Conservation (phyloP, 495 filamentous ascomycete genomes). For the Neurospora pannonica region DNA sequence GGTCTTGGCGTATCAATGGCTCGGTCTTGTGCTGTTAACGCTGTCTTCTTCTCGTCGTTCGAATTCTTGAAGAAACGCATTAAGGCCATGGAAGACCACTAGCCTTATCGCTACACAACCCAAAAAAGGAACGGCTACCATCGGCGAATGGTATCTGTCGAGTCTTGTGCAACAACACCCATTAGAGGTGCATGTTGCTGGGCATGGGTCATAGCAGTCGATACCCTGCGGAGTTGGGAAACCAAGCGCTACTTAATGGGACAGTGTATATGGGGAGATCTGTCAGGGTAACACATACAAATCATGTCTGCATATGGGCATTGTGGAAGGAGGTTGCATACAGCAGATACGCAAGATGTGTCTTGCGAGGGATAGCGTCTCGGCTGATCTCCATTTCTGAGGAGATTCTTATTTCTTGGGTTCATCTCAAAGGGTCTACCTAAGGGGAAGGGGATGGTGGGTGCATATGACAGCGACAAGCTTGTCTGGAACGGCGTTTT, state of each 20-base stretch:
- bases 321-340: background rate
- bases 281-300: background rate
- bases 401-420: background rate
- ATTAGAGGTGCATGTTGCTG: background rate
- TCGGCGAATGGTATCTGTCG: background rate
- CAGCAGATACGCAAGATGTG: background rate
- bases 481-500: background rate
- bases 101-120: background rate
- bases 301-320: background rate
- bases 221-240: background rate
- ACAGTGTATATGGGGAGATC: background rate
- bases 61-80: constrained; percentile 66
- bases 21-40: constrained; percentile 63
- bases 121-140: background rate
- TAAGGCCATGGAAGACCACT: constrained; percentile 43
- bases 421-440: background rate
- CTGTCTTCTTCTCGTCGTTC: constrained; percentile 71
- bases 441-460: background rate
- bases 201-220: background rate
- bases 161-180: background rate
- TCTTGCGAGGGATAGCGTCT: background rate
- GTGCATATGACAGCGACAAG: background rate
- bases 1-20: constrained; percentile 73
- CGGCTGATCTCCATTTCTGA: background rate
- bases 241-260: background rate